Base-by-base conservation (phyloP, 2,329 filamentous ascomycete genomes). In the Dactylellina parvicollis region DNA sequence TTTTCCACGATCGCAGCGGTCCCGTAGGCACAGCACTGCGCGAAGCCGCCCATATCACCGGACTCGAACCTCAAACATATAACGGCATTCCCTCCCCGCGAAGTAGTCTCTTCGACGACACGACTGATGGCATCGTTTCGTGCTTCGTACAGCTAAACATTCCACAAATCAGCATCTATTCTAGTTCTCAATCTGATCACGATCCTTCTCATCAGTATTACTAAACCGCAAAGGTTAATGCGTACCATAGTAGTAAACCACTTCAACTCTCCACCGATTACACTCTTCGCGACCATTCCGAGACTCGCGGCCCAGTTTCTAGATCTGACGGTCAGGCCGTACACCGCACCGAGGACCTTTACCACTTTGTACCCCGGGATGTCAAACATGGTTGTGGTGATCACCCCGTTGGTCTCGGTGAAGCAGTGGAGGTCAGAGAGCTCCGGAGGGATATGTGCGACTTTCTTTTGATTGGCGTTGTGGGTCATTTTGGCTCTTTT, bases 351-450 rank as follows among this genome's bases (percentile, higher is more conserved):
- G 4, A 89, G 83, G 0, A 87, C 84, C 59, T 82, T 82, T 36
- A 84, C 83, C 50, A 88, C 81, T 74, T 84, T 85, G 79, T 88
- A 88, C 5, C 86, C 86, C 0, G 86, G 86, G 20, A 89, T 80
- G 77, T 88, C 86, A 79, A 85, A 86, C 86, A 88, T 88, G 59
- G 87, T 88, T 0, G 85, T 85, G 0, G 86, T 88, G 75, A 88
- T 85, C 61, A 88, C 82, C 36, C 86, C 86, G 50, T 85, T 83
- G 5, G 87, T 88, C 77, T 88, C 87, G 38, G 85, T 85, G 79
- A 86, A 87, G 81, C 85, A 87, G 79, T 70, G 59, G 44, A 49
- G 76, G 76, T 76, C 75, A 50, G 65, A 76, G 59, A 50, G 69
- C 71, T 61, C 56, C 3, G 56, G 56, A n/a, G 56, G 40, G 20